Percentiles rank a stretch among this genome's conserved stretches.
Conservation (phyloP, 169 alveolate genomes). For the Theileria sp. region DNA sequence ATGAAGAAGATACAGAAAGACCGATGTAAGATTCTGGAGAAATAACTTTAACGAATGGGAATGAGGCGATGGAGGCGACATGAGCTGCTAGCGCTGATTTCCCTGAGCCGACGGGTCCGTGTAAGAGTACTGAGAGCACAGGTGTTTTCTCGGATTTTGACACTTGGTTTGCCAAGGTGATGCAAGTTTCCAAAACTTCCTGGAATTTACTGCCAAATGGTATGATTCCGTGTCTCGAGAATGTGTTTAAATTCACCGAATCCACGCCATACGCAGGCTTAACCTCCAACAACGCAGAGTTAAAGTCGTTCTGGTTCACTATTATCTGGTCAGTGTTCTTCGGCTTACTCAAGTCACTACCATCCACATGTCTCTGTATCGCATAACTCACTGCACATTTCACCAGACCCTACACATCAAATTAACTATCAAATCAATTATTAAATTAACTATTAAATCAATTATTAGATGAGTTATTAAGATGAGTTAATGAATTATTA, state of each 20-base stretch:
- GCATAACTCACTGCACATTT: conserved; percentile 94
- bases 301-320: conserved; percentile 87
- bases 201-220: conserved; percentile 87
- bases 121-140: conserved; percentile 89
- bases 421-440: not conserved
- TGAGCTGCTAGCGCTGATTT: conserved; percentile 97
- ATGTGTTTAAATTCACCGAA: conserved; percentile 67
- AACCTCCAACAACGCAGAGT: conserved; percentile 90
- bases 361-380: conserved; percentile 86
- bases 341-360: conserved; percentile 78
- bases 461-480: not conserved
- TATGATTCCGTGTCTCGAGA: conserved; percentile 87
- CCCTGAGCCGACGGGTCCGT: conserved; percentile 95
- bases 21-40: conserved; percentile 96
- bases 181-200: conserved; percentile 78
- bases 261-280: conserved; percentile 96
- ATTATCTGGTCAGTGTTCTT: conserved; percentile 78
- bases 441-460: not conserved
- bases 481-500: not conserved
- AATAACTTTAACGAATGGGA: conserved; percentile 93
- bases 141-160: conserved; percentile 83
- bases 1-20: conserved; percentile 76
- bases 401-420: conserved; percentile 76
- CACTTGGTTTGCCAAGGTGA: conserved; percentile 77
- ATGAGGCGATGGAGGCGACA: conserved; percentile 89